Percentiles rank a stretch among this genome's conserved stretches.
Evolutionary conservation across 2,329 filamentous ascomycete genomes (phyloP).

Genomic region (Pseudogymnoascus sp.): DNA sequence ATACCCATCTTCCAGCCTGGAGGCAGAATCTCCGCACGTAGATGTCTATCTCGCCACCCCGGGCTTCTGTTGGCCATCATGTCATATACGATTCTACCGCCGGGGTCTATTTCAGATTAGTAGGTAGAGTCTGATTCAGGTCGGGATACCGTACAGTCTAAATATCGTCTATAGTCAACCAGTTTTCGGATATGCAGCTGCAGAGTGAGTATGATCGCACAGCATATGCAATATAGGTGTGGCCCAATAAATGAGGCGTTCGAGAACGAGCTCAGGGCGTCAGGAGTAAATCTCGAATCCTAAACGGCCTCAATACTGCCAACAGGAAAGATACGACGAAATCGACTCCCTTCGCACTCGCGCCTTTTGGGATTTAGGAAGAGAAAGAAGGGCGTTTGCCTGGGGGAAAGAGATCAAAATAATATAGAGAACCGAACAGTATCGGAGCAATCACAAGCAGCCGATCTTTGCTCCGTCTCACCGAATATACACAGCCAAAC

Average conservation of each 20-base stretch:
- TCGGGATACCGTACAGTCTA: background rate
- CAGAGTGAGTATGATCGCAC: background rate
- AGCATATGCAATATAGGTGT: background rate
- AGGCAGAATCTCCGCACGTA: slow-evolving; percentile 3
- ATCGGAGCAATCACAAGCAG: background rate
- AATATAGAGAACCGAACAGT: background rate
- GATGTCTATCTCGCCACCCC: background rate
- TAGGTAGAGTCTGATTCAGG: background rate
- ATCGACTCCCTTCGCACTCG: background rate
- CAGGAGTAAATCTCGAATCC: background rate
- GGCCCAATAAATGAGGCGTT: background rate
- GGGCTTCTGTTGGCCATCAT: slow-evolving; percentile 6
- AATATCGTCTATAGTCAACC: slow-evolving; percentile 5
- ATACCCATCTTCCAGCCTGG: slow-evolving; percentile 9
- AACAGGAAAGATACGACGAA: background rate
- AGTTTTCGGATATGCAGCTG: background rate
- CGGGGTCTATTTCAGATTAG: slow-evolving; percentile 7
- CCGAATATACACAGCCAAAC: slow-evolving; percentile 2
- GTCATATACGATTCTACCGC: background rate
- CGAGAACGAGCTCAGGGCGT: background rate
- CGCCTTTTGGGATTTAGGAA: background rate
- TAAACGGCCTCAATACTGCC: background rate
- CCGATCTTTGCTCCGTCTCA: slow-evolving; percentile 4
- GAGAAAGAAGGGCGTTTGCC: background rate
- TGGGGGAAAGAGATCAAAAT: background rate